Evolutionary conservation across 805 yeast species (phyloP).

Genomic region (Wickerhamiella allomyrinae): DNA sequence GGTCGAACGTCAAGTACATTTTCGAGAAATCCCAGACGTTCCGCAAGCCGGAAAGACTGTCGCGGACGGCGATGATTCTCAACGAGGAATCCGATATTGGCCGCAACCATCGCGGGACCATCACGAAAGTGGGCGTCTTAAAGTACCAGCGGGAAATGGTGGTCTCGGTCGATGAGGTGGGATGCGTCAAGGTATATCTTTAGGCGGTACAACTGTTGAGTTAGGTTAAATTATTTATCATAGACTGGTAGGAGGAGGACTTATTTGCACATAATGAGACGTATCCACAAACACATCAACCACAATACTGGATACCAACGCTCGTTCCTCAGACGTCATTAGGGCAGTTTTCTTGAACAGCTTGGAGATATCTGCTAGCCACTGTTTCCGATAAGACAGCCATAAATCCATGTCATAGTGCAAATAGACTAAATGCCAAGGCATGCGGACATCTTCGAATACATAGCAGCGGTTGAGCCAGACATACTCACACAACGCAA

Average conservation of each 20-base stretch:
- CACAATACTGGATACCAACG: neutral
- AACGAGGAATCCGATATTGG: conserved; percentile 32
- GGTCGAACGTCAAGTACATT: conserved; percentile 28
- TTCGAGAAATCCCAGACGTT: conserved; percentile 24
- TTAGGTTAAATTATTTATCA: no score
- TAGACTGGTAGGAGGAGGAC: neutral
- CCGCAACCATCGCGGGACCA: conserved; percentile 36
- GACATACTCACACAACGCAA: conserved; percentile 1
- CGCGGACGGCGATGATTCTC: conserved; percentile 27
- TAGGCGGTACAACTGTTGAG: neutral
- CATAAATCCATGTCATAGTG: neutral
- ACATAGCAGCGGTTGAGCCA: neutral
- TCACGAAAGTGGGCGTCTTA: conserved; percentile 36
- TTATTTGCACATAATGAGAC: neutral
- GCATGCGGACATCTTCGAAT: neutral
- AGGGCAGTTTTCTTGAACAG: neutral
- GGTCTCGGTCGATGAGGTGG: conserved; percentile 53
- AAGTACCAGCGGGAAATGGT: conserved; percentile 43
- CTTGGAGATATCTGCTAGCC: neutral
- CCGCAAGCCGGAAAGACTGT: conserved; percentile 22
- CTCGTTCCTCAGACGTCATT: neutral
- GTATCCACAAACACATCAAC: neutral
- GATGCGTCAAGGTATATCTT: conserved; percentile 40
- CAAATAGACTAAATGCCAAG: neutral
- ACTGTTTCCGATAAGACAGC: neutral